Conservation (phyloP, 1,139 yeast species). For the Suhomyces bribrorum region DNA sequence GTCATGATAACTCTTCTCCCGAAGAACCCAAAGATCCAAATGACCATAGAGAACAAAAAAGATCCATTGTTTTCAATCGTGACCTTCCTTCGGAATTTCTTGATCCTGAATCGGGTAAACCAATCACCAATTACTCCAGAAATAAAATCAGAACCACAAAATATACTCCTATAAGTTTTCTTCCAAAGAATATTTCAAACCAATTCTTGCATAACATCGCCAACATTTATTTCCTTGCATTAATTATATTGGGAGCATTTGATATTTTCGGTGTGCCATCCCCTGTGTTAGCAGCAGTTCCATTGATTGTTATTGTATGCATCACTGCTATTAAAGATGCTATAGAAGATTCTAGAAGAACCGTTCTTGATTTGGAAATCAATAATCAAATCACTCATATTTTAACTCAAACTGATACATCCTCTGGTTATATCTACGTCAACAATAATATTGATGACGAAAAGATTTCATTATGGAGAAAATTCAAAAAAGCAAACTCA, state of each 20-base stretch:
- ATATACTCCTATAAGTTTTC: conserved; percentile 55
- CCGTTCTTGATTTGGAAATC: conserved; percentile 53
- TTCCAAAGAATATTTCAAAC: conserved; percentile 52
- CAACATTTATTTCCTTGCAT: conserved; percentile 52
- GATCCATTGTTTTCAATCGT: conserved; percentile 68
- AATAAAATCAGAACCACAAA: conserved; percentile 63
- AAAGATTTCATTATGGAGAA: conserved; percentile 59
- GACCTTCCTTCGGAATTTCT: conserved; percentile 63
- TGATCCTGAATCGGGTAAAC: conserved; percentile 45
- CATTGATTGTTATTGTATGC: conserved; percentile 56
- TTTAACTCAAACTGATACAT: conserved; percentile 22
- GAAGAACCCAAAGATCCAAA: conserved; percentile 36
- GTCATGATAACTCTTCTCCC: conserved; percentile 21
- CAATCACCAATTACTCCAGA: conserved; percentile 42
- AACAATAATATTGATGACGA: conserved; percentile 51
- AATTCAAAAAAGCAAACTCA: conserved; percentile 53
- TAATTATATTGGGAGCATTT: conserved; percentile 54
- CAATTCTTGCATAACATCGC: conserved; percentile 57
- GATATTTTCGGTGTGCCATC: conserved; percentile 59
- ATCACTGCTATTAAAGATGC: conserved; percentile 61
- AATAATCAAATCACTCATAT: conserved; percentile 54
- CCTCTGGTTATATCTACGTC: conserved; percentile 24
- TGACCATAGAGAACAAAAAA: conserved; percentile 43
- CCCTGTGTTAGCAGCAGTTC: conserved; percentile 58
- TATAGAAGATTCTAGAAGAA: conserved; percentile 57